phyloP scores from a whole-genome alignment of 2,329 filamentous ascomycete species.

The Fusarium compactum region DNA sequence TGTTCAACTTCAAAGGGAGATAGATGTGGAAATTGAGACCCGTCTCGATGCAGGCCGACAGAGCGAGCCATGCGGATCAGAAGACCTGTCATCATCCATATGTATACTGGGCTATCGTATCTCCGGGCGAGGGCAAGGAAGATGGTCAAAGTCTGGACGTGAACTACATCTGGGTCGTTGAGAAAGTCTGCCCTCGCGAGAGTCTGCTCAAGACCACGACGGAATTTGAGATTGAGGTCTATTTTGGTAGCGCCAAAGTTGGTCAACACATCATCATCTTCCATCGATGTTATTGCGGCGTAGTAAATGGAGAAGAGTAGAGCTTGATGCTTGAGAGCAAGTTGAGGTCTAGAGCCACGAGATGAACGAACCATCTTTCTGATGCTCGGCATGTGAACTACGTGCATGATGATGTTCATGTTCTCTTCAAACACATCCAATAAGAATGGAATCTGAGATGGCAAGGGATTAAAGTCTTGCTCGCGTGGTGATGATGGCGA shows the following conservation, averaged over 20 bases:
- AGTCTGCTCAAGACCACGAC: slow-evolving; percentile 68
- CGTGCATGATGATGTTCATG: slow-evolving; percentile 59
- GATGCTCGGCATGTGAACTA: slow-evolving; percentile 61
- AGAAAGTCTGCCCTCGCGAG: slow-evolving; percentile 72
- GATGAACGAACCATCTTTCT: slow-evolving; percentile 50
- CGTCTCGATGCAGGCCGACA: slow-evolving; percentile 70
- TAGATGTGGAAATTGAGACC: slow-evolving; percentile 62
- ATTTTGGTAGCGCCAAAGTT: slow-evolving; percentile 64
- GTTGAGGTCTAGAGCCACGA: slow-evolving; percentile 48
- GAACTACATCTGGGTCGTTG: slow-evolving; percentile 67
- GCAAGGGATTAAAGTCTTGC: slow-evolving; percentile 61
- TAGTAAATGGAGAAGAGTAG: slow-evolving; percentile 70
- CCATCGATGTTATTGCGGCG: slow-evolving; percentile 66
- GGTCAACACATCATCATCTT: slow-evolving; percentile 65
- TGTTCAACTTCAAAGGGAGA: slow-evolving; percentile 72
- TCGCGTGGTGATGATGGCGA: slow-evolving; percentile 47
- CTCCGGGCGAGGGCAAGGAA: slow-evolving; percentile 67
- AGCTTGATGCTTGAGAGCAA: slow-evolving; percentile 62
- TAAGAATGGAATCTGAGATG: slow-evolving; percentile 67
- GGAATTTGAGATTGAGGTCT: slow-evolving; percentile 60
- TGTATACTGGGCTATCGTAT: slow-evolving; percentile 64
- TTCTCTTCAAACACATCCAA: slow-evolving; percentile 64
- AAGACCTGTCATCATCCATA: slow-evolving; percentile 74
- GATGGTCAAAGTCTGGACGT: slow-evolving; percentile 71
- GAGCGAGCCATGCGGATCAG: slow-evolving; percentile 68